A percentile compares a stretch with the other conserved stretches of the same genome.
Evolutionary conservation across 2,329 filamentous ascomycete species (phyloP).

Genomic region (Scleromitrula shiraiana): DNA sequence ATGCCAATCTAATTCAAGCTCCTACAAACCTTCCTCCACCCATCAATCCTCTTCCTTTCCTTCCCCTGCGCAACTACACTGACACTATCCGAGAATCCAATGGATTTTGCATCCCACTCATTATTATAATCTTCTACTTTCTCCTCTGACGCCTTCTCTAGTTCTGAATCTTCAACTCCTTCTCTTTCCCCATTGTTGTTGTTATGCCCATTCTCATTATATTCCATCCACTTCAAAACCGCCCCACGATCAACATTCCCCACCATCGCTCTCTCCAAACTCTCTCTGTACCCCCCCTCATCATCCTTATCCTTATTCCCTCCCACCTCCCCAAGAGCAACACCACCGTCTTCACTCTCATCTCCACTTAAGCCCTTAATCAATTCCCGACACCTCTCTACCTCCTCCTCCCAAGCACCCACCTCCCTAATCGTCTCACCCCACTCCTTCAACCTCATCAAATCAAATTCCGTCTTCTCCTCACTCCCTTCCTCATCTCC

Average conservation of each 20-base stretch:
- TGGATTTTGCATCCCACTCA: background rate
- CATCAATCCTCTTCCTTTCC: conserved; percentile 1
- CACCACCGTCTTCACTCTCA: background rate
- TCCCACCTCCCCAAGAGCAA: too few relatives aligned
- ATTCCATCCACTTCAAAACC: conserved; percentile 15
- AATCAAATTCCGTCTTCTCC: background rate
- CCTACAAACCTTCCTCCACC: background rate
- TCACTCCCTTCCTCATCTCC: background rate
- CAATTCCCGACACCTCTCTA: background rate
- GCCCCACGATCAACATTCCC: conserved; percentile 10
- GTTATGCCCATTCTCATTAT: background rate
- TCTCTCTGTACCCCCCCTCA: conserved; percentile 16
- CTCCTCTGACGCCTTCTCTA: background rate
- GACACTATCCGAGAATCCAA: background rate
- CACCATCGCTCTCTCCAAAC: conserved; percentile 10
- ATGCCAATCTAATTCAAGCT: background rate
- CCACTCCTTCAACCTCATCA: background rate
- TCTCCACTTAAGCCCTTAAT: too few relatives aligned
- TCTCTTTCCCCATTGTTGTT: background rate
- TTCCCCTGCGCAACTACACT: conserved; percentile 1
- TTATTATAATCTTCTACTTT: background rate
- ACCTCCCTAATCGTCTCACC: background rate
- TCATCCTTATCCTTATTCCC: background rate
- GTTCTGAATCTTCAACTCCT: background rate
- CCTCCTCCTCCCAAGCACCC: background rate